Percentiles rank a stretch among this genome's conserved stretches.
Conservation (phyloP, 2,329 filamentous ascomycete genomes). For the Davidsoniella eucalypti region DNA sequence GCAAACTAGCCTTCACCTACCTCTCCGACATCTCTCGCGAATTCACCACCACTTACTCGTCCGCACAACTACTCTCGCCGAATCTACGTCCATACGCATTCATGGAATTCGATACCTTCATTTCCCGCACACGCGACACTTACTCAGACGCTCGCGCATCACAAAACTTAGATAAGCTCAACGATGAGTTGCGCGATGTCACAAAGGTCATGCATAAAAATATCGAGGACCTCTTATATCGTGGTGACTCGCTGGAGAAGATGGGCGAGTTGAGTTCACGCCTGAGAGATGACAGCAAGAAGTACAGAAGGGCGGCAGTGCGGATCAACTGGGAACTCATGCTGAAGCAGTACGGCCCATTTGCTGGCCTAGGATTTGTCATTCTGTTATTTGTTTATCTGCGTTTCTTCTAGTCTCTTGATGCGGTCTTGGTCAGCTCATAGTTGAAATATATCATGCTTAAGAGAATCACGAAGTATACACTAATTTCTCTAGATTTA, state of each 20-base stretch:
- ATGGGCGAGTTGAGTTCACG: constrained; percentile 92
- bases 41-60: constrained; percentile 73
- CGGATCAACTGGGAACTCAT: constrained; percentile 96
- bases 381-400: constrained; percentile 80
- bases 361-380: constrained; percentile 65
- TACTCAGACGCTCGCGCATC: constrained; percentile 86
- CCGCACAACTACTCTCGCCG: constrained; percentile 55
- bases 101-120: constrained; percentile 96
- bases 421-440: too few species aligned
- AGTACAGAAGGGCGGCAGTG: constrained; percentile 83
- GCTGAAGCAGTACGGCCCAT: constrained; percentile 89
- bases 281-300: constrained; percentile 80
- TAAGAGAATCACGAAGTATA: too few species aligned
- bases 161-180: constrained; percentile 86
- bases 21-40: constrained; percentile 81
- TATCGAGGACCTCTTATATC: constrained; percentile 90
- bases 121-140: constrained; percentile 77
- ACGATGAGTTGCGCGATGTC: constrained; percentile 92
- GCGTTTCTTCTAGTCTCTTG: constrained; percentile 58
- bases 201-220: constrained; percentile 99
- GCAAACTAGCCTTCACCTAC: constrained; percentile 97
- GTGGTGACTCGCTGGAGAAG: constrained; percentile 82
- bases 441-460: too few species aligned
- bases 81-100: constrained; percentile 82
- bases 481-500: too few species aligned